phyloP scores from a whole-genome alignment of 2,329 filamentous ascomycete species.

The Aspergillus hiratsukae region DNA sequence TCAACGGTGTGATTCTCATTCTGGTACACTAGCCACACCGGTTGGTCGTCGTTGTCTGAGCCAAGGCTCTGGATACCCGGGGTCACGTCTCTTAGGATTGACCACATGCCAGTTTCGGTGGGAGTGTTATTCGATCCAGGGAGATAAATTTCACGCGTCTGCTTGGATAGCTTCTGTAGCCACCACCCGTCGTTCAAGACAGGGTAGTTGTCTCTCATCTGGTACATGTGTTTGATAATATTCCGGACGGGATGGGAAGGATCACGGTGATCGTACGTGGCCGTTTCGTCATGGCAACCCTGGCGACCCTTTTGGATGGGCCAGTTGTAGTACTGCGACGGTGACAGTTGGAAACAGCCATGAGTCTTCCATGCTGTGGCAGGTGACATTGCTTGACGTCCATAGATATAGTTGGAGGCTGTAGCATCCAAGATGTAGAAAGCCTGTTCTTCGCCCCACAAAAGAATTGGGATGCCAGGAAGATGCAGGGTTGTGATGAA shows the following conservation, averaged over 20 bases:
- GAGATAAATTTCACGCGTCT: constrained; percentile 48
- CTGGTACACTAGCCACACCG: constrained; percentile 44
- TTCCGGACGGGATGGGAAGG: constrained; percentile 59
- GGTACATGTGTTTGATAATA: constrained; percentile 58
- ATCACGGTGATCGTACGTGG: constrained; percentile 59
- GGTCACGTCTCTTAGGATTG: constrained; percentile 50
- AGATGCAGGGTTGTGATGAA: constrained; percentile 58
- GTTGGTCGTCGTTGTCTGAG: constrained; percentile 40
- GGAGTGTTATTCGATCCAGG: constrained; percentile 50
- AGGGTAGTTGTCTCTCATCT: constrained; percentile 54
- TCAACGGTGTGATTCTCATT: constrained; percentile 46
- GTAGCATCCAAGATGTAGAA: constrained; percentile 62
- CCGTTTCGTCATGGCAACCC: constrained; percentile 55
- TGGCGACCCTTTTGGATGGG: constrained; percentile 50
- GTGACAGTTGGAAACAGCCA: constrained; percentile 57
- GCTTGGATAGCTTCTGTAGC: constrained; percentile 53
- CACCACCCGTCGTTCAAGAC: constrained; percentile 58
- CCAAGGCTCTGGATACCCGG: constrained; percentile 51
- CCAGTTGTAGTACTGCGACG: constrained; percentile 55
- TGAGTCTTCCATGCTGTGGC: constrained; percentile 61
- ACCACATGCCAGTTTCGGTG: constrained; percentile 60
- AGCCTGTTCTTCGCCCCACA: constrained; percentile 64
- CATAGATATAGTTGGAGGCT: constrained; percentile 61
- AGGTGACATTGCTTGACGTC: constrained; percentile 59
- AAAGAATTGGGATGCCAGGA: constrained; percentile 57